Percentiles rank a stretch among this genome's conserved stretches.
These are phyloP conservation scores for Teunomyces gatunensis DNA, from an alignment of 805 yeast genomes.

Conservation along the genomic window DNA sequence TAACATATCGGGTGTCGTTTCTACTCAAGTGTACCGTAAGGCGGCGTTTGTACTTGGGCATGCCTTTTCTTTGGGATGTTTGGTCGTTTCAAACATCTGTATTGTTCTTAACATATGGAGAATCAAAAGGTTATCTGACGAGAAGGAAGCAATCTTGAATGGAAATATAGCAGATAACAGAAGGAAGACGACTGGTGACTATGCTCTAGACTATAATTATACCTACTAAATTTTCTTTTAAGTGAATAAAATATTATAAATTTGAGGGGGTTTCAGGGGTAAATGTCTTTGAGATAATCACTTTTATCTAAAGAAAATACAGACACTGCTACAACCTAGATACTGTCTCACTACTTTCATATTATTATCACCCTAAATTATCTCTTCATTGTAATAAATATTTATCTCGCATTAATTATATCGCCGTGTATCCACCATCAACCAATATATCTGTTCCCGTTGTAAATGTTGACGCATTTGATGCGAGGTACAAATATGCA, in stretches of 20 bases:
- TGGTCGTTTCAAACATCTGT: constrained; percentile 18
- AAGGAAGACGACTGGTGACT: constrained; percentile 18
- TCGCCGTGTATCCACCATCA: constrained; percentile 43
- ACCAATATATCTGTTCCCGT: constrained; percentile 46
- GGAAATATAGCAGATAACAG: constrained; percentile 14
- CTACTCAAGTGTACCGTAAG: constrained; percentile 41
- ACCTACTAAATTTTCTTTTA: constrained; percentile 5
- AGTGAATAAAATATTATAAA: neutral
- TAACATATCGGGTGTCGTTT: constrained; percentile 44
- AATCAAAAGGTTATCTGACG: constrained; percentile 8
- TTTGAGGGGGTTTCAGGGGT: too few relatives aligned
- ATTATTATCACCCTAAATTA: too few relatives aligned
- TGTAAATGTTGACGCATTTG: constrained; percentile 42
- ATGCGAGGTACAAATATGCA: constrained; percentile 44
- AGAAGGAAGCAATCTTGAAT: constrained; percentile 15
- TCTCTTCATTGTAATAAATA: too few relatives aligned
- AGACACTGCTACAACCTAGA: too few relatives aligned
- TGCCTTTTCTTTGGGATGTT: constrained; percentile 37
- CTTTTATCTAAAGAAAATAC: too few relatives aligned
- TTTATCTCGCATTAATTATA: too few relatives aligned
- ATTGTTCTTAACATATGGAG: constrained; percentile 14
- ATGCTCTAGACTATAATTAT: constrained; percentile 20
- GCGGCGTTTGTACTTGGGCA: constrained; percentile 41
- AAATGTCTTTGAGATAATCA: too few relatives aligned
- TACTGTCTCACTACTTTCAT: too few relatives aligned